Evolutionary conservation across 805 yeast species (phyloP).

Genomic region (Ogataea nakhonphanomensis): DNA sequence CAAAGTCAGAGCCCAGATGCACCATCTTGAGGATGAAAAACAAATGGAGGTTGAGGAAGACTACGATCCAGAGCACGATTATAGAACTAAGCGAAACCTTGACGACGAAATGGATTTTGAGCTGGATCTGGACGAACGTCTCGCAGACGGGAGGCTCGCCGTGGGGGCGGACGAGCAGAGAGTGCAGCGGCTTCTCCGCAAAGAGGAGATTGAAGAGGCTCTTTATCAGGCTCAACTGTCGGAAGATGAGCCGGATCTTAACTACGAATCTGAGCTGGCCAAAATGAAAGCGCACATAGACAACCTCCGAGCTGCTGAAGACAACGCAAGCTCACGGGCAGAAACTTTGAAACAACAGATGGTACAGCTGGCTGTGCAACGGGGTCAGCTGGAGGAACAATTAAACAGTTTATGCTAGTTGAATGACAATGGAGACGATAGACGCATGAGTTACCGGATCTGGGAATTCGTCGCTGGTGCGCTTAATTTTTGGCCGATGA

Average conservation of each 20-base stretch:
- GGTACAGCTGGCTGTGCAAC: constrained; percentile 1
- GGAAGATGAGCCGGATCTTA: constrained; percentile 15
- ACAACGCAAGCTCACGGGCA: not conserved
- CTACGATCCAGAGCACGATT: constrained; percentile 20
- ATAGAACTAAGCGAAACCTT: constrained; percentile 5
- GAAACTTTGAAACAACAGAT: not conserved
- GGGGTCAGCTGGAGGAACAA: constrained; percentile 1
- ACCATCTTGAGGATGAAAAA: constrained; percentile 14
- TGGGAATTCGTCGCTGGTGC: constrained; percentile 18
- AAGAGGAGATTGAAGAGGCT: constrained; percentile 35
- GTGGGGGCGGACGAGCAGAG: constrained; percentile 27
- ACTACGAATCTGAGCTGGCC: constrained; percentile 3
- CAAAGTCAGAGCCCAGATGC: constrained; percentile 12
- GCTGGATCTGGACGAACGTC: constrained; percentile 21
- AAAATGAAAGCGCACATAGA: constrained; percentile 1
- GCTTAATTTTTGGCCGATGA: constrained; percentile 6
- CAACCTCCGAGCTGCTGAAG: constrained; percentile 1
- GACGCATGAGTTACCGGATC: constrained; percentile 9
- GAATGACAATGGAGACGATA: constrained; percentile 8
- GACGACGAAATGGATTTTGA: constrained; percentile 16
- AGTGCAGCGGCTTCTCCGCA: constrained; percentile 25
- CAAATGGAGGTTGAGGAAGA: constrained; percentile 20
- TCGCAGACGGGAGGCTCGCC: constrained; percentile 30
- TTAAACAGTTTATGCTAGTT: constrained; percentile 6
- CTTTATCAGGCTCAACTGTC: constrained; percentile 29